phyloP scores from a whole-genome alignment of 2,329 filamentous ascomycete species.

The Monosporascus sp. region DNA sequence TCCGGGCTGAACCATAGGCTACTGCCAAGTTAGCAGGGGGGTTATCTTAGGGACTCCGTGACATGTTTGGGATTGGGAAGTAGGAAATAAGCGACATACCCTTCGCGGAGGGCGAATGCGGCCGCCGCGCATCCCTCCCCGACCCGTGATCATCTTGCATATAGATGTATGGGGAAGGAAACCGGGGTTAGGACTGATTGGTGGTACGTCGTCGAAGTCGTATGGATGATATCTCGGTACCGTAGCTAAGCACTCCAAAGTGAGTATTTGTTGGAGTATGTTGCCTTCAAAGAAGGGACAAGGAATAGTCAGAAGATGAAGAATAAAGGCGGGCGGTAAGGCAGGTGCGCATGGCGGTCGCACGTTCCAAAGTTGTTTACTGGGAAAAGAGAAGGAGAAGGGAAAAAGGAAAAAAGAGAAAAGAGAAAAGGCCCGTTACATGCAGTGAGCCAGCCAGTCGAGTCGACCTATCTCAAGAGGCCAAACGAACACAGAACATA shows the following conservation, averaged over 20 bases:
- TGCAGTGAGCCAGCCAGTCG: background rate
- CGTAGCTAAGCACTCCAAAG: no score
- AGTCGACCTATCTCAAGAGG: no score
- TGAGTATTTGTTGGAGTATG: no score
- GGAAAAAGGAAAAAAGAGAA: background rate
- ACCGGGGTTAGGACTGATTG: background rate
- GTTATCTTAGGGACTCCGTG: background rate
- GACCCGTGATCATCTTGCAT: constrained; percentile 27
- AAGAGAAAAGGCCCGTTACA: background rate
- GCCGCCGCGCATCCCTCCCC: constrained; percentile 25
- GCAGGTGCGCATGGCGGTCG: no score
- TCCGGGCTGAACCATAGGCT: constrained; percentile 28
- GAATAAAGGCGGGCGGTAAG: no score
- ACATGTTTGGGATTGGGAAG: background rate
- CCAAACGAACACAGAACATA: no score
- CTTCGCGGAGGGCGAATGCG: constrained; percentile 28
- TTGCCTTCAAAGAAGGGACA: no score
- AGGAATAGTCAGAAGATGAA: no score
- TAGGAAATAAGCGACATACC: constrained; percentile 15
- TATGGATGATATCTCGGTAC: no score
- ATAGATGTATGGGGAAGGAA: background rate
- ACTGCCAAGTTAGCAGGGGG: constrained; percentile 6
- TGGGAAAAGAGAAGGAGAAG: background rate
- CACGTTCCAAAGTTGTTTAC: background rate
- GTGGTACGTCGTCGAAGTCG: no score